Base-by-base conservation (phyloP, 2,329 filamentous ascomycete genomes). In the Colletotrichum sp. region DNA sequence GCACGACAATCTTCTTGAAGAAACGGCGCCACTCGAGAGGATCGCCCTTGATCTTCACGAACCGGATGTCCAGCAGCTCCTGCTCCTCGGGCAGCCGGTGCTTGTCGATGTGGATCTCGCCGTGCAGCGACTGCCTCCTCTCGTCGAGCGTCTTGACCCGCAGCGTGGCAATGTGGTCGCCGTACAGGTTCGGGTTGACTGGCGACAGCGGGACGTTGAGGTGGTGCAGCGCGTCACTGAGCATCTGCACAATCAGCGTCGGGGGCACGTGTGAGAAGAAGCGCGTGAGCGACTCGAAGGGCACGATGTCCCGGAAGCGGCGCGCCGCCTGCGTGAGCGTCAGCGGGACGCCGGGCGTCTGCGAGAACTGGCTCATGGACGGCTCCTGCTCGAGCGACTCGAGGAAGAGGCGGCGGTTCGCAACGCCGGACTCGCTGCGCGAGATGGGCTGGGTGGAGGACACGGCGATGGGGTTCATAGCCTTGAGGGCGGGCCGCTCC, bases 21-120 rank as follows among this genome's bases (percentile, higher is more conserved):
- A 99, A 95, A 39, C 97, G 89, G 76, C 97, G 92, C 97, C 98
- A 99, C 87, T 99, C 96, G 66, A 99, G 86, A 7, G 97, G 97
- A 87, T 99, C 97, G 8, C 97, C 97, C 87, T 98, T 98, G 70
- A 95, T 90, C 87, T 99, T 99, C 79, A 98, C 91, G 83, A 99
- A 99, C 68, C 95, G 91, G 32, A 98, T 95, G 84, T 98, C 96
- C 28, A 96, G 89, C 36, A 96, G 85, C 76, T 94, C 93, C 79
- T 85, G 86, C 12, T 87, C 87, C 70, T 89, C 88, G 2, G 87
- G 90, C 78, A 93, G 89, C 57, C 85, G 83, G 82, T 91, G 91
- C 84, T 87, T 91, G 81, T 96, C 94, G 8, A 97, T 88, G 15
- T 95, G 87, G 62, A 98, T 92, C 81, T 94, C 93, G 15, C 95